Base-by-base conservation (phyloP, 257 asterid genomes). In the Salvia miltiorrhiza region DNA sequence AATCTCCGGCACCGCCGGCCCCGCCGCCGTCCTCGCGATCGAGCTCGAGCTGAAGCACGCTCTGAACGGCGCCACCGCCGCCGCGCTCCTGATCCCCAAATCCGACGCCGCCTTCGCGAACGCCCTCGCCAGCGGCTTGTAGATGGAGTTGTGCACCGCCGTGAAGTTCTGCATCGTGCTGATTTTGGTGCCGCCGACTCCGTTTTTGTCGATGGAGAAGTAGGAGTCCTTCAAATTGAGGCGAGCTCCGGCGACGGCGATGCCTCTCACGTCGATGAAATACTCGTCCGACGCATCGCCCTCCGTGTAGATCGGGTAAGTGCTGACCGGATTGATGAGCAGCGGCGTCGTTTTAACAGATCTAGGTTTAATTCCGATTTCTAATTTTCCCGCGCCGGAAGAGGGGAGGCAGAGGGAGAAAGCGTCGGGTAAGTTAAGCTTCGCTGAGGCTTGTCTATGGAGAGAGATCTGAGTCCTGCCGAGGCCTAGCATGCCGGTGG, bases 131-230 rank as follows among this genome's bases (percentile, higher is more conserved):
- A 84, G 19, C 3, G 90, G 86, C 24, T 73, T 69, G 76, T 78
- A 81, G 9, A 83, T 81, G 2, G 83, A 81, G 7, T 48, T 71
- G 14, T 85, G 80, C 9, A 84, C 40, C n/a, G 79, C 50, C 1
- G 91, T 85, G 73, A 67, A 86, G 17, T 85, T 84, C 39, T 48
- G 67, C 0, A 73, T 14, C 0, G 84, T 84, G 54, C 89, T 82
- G 63, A 88, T 84, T 16, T 76, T 90, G 0, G 93, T 85, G 13
- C 95, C 96, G 1, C 90, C 95, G 4, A 24, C 30, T 1, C 96
- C 85, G 0, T 74, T 7, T 0, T 52, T 69, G 26, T 84, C 76
- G 16, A 90, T 56, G 1, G 74, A 3, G 3, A 90, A 67, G 21
- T 83, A 73, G 0, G 87, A 75, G 4, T 60, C 75, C 70, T 78